Evolutionary conservation across 805 yeast species (phyloP).

Genomic region (Wickerhamomyces silvicola): DNA sequence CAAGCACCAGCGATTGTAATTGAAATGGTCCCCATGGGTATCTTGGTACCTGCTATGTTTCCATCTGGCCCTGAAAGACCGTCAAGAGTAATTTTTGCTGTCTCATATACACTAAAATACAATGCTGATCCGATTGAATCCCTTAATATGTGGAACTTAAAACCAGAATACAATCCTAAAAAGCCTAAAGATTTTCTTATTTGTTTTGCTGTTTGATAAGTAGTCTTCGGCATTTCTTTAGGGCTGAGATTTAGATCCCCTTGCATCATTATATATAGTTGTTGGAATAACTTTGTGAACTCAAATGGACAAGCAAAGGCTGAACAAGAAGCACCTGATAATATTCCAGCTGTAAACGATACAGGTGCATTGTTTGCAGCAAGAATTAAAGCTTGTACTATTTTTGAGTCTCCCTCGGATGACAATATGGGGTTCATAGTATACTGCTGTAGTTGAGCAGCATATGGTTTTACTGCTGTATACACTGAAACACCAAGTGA

Average conservation of each 20-base stretch:
- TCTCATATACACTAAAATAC: constrained; percentile 71
- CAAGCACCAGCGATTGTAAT: constrained; percentile 71
- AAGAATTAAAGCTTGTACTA: constrained; percentile 5
- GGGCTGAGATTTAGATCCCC: constrained; percentile 24
- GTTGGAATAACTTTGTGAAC: constrained; percentile 75
- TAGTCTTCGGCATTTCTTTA: constrained; percentile 27
- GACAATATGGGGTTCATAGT: constrained; percentile 13
- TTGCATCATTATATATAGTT: constrained; percentile 43
- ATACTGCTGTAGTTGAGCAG: constrained; percentile 16
- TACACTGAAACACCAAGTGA: constrained; percentile 63
- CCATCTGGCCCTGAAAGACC: constrained; percentile 19
- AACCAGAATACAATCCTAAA: constrained; percentile 67
- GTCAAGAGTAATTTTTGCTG: constrained; percentile 48
- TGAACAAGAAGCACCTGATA: constrained; percentile 62
- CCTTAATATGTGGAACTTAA: constrained; percentile 55
- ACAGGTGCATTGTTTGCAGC: constrained; percentile 38
- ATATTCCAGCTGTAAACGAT: constrained; percentile 49
- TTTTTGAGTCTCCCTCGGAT: constrained; percentile 6
- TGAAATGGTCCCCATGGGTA: constrained; percentile 32
- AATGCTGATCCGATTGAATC: constrained; percentile 69
- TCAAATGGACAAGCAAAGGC: constrained; percentile 79
- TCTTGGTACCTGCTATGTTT: constrained; percentile 26
- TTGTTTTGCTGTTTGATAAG: constrained; percentile 42
- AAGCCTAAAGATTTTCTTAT: constrained; percentile 56
- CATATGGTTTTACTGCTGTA: constrained; percentile 44